Percentiles rank a stretch among this genome's conserved stretches.
These are phyloP conservation scores for Teratosphaeria viscida DNA, from an alignment of 2,329 filamentous ascomycete species.

Conservation along the genomic window DNA sequence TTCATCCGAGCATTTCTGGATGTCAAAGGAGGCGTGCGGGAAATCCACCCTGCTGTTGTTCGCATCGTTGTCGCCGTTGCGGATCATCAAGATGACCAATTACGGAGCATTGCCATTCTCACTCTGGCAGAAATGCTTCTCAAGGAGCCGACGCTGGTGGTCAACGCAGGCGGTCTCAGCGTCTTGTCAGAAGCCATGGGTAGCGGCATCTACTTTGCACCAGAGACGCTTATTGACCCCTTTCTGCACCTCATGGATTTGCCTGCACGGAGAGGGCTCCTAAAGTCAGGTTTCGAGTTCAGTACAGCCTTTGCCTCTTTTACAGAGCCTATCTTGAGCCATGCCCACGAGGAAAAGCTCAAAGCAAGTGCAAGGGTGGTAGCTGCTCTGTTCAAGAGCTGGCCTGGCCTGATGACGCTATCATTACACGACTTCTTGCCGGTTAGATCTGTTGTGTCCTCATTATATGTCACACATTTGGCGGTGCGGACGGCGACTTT, in stretches of 20 bases:
- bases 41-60: conserved; percentile 78
- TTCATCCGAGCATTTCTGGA: conserved; percentile 92
- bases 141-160: conserved; percentile 68
- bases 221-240: conserved; percentile 77
- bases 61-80: conserved; percentile 85
- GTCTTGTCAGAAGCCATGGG: conserved; percentile 84
- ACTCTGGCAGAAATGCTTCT: conserved; percentile 87
- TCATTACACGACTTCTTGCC: conserved; percentile 82
- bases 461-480: conserved; percentile 48
- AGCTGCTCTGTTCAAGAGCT: conserved; percentile 78
- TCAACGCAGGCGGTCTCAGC: conserved; percentile 73
- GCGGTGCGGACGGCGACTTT: conserved; percentile 65
- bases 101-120: conserved; percentile 83
- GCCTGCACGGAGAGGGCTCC: conserved; percentile 66
- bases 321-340: conserved; percentile 60
- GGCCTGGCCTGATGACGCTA: conserved; percentile 82
- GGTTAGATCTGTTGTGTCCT: conserved; percentile 66
- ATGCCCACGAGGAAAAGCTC: conserved; percentile 51
- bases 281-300: conserved; percentile 81
- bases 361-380: conserved; percentile 91
- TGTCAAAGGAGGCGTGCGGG: conserved; percentile 80
- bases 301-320: conserved; percentile 82
- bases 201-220: conserved; percentile 84
- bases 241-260: conserved; percentile 84
- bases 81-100: conserved; percentile 71